phyloP scores from a whole-genome alignment of 139 green algal species.

The Micractinium sp. region DNA sequence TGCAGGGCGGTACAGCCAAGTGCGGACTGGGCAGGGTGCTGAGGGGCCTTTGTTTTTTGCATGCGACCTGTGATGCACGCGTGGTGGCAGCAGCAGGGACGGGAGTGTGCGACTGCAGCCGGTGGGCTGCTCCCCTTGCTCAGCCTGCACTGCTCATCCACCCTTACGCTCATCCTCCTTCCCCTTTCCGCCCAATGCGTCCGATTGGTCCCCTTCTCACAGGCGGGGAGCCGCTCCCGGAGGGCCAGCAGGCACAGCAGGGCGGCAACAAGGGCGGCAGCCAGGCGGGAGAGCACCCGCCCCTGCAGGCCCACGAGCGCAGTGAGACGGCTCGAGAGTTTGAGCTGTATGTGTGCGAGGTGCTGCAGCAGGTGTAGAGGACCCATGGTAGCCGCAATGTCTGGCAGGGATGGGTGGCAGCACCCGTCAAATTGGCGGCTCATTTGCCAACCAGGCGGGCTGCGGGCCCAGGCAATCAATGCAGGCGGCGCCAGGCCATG shows the following conservation, averaged over 20 bases:
- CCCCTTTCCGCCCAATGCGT: neutral
- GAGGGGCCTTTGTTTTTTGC: no score
- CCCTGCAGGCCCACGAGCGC: neutral
- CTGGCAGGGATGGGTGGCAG: no score
- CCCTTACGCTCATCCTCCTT: neutral
- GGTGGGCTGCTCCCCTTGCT: no score
- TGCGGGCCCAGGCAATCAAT: no score
- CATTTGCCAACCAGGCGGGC: no score
- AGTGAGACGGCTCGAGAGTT: constrained; percentile 22
- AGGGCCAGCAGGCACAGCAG: neutral
- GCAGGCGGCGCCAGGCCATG: no score
- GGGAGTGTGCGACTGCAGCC: no score
- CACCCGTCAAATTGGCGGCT: no score
- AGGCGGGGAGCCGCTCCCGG: neutral
- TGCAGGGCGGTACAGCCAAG: neutral
- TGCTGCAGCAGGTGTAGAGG: constrained; percentile 43
- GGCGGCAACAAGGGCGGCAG: neutral
- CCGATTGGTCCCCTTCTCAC: neutral
- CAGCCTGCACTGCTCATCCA: neutral
- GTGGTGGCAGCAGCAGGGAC: no score
- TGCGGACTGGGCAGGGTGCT: neutral
- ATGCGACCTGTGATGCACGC: no score
- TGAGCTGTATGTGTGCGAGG: constrained; percentile 31
- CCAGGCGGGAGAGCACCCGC: neutral
- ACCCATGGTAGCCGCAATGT: no score